phyloP scores from a whole-genome alignment of 805 yeast species.

The Sugiyamaella mastotermitis region DNA sequence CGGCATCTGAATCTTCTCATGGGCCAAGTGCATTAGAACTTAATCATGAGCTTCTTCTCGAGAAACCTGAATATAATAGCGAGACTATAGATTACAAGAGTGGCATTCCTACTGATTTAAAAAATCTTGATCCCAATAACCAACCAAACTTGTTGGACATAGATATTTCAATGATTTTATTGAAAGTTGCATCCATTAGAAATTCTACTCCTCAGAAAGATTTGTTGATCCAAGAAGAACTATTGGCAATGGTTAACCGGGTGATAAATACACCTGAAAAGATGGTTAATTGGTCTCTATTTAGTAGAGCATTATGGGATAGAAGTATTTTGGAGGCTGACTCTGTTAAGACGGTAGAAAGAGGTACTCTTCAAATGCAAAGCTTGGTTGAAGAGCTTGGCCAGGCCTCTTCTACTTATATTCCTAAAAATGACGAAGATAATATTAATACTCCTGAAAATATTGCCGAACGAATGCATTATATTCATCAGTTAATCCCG shows the following conservation, averaged over 20 bases:
- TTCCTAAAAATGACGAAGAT: conserved; percentile 21
- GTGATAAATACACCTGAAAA: conserved; percentile 48
- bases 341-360: conserved; percentile 79
- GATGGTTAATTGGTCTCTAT: conserved; percentile 66
- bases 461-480: conserved; percentile 47
- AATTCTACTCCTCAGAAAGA: conserved; percentile 69
- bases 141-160: conserved; percentile 68
- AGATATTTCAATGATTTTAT: conserved; percentile 68
- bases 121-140: conserved; percentile 63
- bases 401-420: conserved; percentile 47
- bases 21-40: conserved; percentile 37
- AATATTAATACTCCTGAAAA: conserved; percentile 28
- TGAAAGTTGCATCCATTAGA: conserved; percentile 56
- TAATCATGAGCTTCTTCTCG: conserved; percentile 72
- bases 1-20: conserved; percentile 7
- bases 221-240: conserved; percentile 71
- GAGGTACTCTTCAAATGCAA: conserved; percentile 91
- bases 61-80: conserved; percentile 56
- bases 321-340: conserved; percentile 78
- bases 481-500: conserved; percentile 67
- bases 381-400: conserved; percentile 86
- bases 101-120: conserved; percentile 12
- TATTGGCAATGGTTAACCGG: conserved; percentile 70
- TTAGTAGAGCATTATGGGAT: conserved; percentile 81
- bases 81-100: conserved; percentile 27